Evolutionary conservation across 2,329 filamentous ascomycete species (phyloP), one percentile per base, ranked within the genome.

Genomic region (Decorospora gaudefroyi): DNA sequence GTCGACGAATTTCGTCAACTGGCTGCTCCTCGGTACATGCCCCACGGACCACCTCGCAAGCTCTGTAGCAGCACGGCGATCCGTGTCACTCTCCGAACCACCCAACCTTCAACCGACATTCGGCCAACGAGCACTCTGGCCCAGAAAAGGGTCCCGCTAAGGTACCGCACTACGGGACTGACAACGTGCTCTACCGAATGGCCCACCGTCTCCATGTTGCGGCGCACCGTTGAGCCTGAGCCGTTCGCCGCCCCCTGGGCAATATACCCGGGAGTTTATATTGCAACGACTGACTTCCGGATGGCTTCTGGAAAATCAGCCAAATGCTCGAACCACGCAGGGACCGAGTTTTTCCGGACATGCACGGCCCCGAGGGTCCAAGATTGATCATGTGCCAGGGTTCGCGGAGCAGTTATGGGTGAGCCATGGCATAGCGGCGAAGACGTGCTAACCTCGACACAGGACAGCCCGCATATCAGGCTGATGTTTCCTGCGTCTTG

Each of bases 391-490:
- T 44, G 44, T 27, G 19, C 37, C 42, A 27, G 43, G 53, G 50
- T 30, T 45, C 43, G 37, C 28, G 49, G 46, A 45, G 44, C 46
- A 40, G 45, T 47, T 42, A 28, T 50, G 37, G 38, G 43, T 28
- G 51, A 53, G 47, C 43, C 39, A 31, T 51, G 36, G 47, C 22
- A 36, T 46, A 46, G 44, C 44, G 42, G 43, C 42, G 45, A 31
- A 53, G 48, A 46, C 49, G 46, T 61, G 57, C 54, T 53, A 51
- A 34, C 49, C 33, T 44, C 46, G 43, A 55, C 42, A 49, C 49
- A 47, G 41, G 47, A 55, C 47, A 54, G 57, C 53, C 55, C 57
- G 57, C 58, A 64, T 60, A 65, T 66, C 64, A 64, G 64, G 53
- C 64, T 67, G 57, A 66, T 60, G 19, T 61, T 54, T 57, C 37